Evolutionary conservation across 179 eudicot genomes (phyloP), one percentile per base, ranked within the genome.

Genomic region (Gypsophila paniculata): DNA sequence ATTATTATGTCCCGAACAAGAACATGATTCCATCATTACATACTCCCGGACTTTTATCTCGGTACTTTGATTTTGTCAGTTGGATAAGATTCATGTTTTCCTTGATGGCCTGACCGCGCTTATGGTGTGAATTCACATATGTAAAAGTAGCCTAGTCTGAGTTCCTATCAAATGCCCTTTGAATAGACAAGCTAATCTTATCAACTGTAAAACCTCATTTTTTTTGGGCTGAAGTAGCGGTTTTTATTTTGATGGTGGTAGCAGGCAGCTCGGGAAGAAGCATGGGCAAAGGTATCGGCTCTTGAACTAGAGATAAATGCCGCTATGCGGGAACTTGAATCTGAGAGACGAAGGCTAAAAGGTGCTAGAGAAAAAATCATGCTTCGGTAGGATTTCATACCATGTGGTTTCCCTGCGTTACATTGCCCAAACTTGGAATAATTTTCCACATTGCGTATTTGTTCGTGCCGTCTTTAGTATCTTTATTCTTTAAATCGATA

Each of bases 231-330:
- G 52, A 78, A 88, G 86, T 82, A 73, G 82, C 79, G 76, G 39
- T 72, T 74, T 46, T 69, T 73, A 58, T 76, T 72, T 79, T 86
- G 71, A 74, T 84, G 88, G 72, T 86, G 93, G 82, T 91, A 94
- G 99, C 97, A 91, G 97, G 91, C 94, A 70, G 97, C 97, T 74
- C 90, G 96, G 83, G 99, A 94, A 83, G 99, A 94, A 82, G 99
- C 99, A 61, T 94, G 99, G 97, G 92, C 96, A 62, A 94, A 94
- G 85, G 97, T 88, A 64, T 91, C 97, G 42, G 87, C 87, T 54
- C 97, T 94, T 76, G 96, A 94, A 72, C 90, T 94, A 60, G 91
- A 91, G 85, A 91, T 91, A 52, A 91, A 80, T 81, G 86, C 87
- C 69, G 96, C 96, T 75, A 87, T 91, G 94, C 83, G 90, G 58